A percentile compares a stretch with the other conserved stretches of the same genome.
Conservation (phyloP, 441 rosid species). For the Pelargonium cotyledonis region DNA sequence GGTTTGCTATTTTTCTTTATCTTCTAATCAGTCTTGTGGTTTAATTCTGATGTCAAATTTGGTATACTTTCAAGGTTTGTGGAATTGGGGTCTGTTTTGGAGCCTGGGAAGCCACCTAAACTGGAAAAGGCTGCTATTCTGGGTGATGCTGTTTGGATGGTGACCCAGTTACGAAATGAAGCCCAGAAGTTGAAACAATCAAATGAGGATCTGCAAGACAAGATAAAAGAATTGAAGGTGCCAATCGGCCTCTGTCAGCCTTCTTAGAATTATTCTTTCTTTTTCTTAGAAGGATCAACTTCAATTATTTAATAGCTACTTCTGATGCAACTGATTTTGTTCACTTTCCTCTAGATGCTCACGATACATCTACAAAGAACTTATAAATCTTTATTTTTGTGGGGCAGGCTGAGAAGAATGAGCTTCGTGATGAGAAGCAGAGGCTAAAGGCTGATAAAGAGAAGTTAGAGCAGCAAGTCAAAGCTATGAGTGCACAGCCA, state of each 20-base stretch:
- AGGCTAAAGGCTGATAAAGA: slow-evolving; percentile 92
- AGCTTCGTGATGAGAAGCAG: slow-evolving; percentile 94
- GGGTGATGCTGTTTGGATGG: slow-evolving; percentile 84
- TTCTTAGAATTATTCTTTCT: too few species aligned
- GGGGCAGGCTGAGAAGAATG: slow-evolving; percentile 81
- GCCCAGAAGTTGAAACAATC: slow-evolving; percentile 87
- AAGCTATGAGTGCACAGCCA: slow-evolving; percentile 56
- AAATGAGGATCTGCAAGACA: slow-evolving; percentile 77
- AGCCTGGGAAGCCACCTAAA: slow-evolving; percentile 90
- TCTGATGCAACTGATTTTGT: background rate
- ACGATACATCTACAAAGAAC: background rate
- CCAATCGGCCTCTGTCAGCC: background rate
- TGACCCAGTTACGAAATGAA: slow-evolving; percentile 75
- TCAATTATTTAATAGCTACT: background rate
- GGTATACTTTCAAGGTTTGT: slow-evolving; percentile 46
- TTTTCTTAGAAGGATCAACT: background rate
- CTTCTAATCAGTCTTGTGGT: background rate
- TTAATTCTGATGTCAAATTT: background rate
- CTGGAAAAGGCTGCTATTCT: slow-evolving; percentile 86
- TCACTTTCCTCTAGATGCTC: background rate
- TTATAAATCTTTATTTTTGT: background rate
- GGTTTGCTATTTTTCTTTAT: slow-evolving; percentile 23
- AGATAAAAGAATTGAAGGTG: slow-evolving; percentile 90
- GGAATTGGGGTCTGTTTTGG: slow-evolving; percentile 78
- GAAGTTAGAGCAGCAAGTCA: slow-evolving; percentile 77